Evolutionary conservation across 202 grass and related monocot genomes (phyloP).

Genomic region (Dendrocalamus latiflorus): DNA sequence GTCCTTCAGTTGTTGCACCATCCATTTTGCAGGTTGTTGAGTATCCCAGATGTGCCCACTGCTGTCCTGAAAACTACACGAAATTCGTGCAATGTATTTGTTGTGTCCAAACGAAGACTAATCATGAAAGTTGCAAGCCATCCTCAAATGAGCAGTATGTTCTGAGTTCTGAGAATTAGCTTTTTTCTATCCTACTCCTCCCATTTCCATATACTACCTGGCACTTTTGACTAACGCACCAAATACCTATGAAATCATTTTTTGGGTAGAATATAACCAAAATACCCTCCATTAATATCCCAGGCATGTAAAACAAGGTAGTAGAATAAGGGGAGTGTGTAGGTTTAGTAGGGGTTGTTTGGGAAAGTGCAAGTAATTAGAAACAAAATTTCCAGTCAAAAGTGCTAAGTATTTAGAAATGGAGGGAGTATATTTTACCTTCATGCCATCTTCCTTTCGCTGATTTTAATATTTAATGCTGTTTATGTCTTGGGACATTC

Average conservation of each 20-base stretch:
- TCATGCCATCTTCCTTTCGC: background rate
- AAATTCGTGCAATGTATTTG: slow-evolving; percentile 69
- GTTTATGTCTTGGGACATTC: background rate
- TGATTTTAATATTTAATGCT: slow-evolving; percentile 11
- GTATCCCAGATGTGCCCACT: no score
- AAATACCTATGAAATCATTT: background rate
- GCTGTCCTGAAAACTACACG: slow-evolving; percentile 42
- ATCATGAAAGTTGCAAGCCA: slow-evolving; percentile 53
- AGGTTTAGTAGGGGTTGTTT: background rate
- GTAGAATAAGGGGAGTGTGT: background rate
- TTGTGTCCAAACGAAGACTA: slow-evolving; percentile 59
- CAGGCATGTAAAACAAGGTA: background rate
- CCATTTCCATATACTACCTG: background rate
- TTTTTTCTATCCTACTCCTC: background rate
- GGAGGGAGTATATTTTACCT: background rate
- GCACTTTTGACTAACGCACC: background rate
- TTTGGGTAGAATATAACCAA: no score
- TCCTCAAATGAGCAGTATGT: slow-evolving; percentile 29
- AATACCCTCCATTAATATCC: no score
- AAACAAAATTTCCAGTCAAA: background rate
- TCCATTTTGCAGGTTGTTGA: slow-evolving; percentile 48
- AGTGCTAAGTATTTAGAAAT: background rate
- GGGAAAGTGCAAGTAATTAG: background rate
- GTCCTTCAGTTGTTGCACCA: background rate
- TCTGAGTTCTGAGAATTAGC: background rate